These are phyloP conservation scores for Coprinopsis cinerea DNA, from an alignment of 768 basidiomycete genomes.

Conservation along the genomic window DNA sequence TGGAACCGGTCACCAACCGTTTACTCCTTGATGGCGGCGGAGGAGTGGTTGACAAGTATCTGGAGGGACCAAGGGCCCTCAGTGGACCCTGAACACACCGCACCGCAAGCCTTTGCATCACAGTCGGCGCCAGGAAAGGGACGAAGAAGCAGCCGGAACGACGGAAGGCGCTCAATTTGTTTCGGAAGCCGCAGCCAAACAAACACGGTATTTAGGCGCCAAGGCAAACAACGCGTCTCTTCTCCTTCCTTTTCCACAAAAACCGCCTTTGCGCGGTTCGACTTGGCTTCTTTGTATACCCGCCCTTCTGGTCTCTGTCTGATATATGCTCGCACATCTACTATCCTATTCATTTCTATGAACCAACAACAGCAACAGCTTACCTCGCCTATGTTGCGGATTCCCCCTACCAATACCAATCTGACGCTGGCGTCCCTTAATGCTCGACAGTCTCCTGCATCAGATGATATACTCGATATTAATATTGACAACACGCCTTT, in stretches of 20 bases:
- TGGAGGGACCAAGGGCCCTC: background rate
- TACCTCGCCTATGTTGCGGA: background rate
- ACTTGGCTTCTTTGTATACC: too few relatives aligned
- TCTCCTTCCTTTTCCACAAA: too few relatives aligned
- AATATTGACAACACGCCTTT: background rate
- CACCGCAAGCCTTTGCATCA: constrained; percentile 2
- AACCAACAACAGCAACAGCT: background rate
- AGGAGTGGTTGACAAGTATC: background rate
- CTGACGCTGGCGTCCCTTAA: constrained; percentile 28
- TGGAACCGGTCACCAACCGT: constrained; percentile 21
- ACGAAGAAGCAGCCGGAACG: background rate
- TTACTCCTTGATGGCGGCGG: constrained; percentile 2
- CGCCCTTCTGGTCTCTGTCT: too few relatives aligned
- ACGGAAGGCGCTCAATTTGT: background rate
- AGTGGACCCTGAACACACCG: background rate
- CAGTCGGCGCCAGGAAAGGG: too few relatives aligned
- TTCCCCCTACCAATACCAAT: background rate
- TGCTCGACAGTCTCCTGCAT: constrained; percentile 13
- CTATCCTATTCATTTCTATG: background rate
- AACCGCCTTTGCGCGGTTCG: too few relatives aligned
- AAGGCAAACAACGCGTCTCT: background rate
- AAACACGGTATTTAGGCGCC: background rate
- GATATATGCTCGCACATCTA: too few relatives aligned
- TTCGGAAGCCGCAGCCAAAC: constrained; percentile 11
- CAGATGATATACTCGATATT: background rate